Evolutionary conservation across 805 yeast species (phyloP).

Genomic region (Suhomyces vadensis): DNA sequence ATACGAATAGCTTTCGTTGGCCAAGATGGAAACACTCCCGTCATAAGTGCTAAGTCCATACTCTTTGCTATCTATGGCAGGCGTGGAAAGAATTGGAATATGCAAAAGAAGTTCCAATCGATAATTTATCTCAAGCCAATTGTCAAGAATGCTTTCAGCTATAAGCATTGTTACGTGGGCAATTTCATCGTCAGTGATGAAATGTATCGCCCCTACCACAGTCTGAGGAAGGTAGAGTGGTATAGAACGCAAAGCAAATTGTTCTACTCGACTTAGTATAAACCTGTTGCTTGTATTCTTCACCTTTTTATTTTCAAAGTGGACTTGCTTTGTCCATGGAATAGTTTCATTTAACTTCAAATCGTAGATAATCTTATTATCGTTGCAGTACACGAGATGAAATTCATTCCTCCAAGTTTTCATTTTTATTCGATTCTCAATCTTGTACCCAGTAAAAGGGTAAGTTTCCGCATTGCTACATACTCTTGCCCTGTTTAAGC

Average conservation of each 20-base stretch:
- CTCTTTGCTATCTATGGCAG: conserved; percentile 22
- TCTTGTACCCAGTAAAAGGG: conserved; percentile 27
- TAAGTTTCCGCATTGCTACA: conserved; percentile 9
- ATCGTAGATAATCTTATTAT: conserved; percentile 27
- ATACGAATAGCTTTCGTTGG: conserved; percentile 21
- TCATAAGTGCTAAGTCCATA: conserved; percentile 1
- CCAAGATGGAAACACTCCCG: conserved; percentile 22
- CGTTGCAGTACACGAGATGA: conserved; percentile 30
- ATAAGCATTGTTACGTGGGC: conserved; percentile 21
- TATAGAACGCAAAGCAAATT: conserved; percentile 20
- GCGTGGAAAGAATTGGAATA: conserved; percentile 31
- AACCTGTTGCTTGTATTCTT: conserved; percentile 7
- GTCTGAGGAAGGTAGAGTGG: conserved; percentile 31
- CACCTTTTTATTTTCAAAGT: conserved; percentile 9
- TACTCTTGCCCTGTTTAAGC: conserved; percentile 5
- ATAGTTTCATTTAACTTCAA: conserved; percentile 17
- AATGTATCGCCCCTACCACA: conserved; percentile 26
- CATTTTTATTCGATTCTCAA: conserved; percentile 25
- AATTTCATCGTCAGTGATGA: conserved; percentile 1
- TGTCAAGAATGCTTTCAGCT: conserved; percentile 23
- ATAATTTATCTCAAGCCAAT: conserved; percentile 30
- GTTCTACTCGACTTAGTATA: conserved; percentile 22
- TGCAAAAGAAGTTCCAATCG: conserved; percentile 21
- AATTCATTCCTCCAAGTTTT: conserved; percentile 15
- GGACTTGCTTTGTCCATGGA: conserved; percentile 25